Evolutionary conservation across 768 basidiomycete genomes (phyloP).

Genomic region (Pleurotus tuoliensis): DNA sequence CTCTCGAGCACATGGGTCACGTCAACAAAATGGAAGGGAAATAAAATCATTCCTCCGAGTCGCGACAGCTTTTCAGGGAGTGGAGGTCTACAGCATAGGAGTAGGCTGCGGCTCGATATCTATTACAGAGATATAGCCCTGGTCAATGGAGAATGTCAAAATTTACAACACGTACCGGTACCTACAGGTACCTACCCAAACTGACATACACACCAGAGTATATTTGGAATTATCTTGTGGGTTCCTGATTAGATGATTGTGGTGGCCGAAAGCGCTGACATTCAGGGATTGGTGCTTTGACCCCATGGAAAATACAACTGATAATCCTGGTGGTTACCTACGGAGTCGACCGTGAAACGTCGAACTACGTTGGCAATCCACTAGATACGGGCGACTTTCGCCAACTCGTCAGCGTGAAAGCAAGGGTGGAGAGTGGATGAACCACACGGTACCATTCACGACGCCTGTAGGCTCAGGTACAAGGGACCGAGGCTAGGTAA

Average conservation of each 20-base stretch:
- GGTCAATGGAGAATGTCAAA: slow-evolving; percentile 4
- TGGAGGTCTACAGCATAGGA: too few species aligned
- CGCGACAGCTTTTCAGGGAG: too few species aligned
- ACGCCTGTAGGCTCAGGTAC: not conserved
- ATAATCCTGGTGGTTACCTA: not conserved
- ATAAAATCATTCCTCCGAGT: not conserved
- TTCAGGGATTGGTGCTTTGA: not conserved
- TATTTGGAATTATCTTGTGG: not conserved
- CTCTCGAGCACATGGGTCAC: slow-evolving; percentile 4
- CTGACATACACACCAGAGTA: not conserved
- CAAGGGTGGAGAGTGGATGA: not conserved
- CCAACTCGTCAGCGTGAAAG: too few species aligned
- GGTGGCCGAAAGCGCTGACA: not conserved
- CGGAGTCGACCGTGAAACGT: not conserved
- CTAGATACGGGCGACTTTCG: too few species aligned
- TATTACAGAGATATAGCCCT: not conserved
- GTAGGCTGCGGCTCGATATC: too few species aligned
- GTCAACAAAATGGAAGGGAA: not conserved
- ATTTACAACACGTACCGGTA: not conserved
- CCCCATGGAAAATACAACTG: slow-evolving; percentile 3
- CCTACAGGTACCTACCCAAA: not conserved
- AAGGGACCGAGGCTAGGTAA: not conserved
- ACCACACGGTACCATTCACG: not conserved
- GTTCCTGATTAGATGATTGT: slow-evolving; percentile 3
- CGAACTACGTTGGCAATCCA: too few species aligned